A percentile compares a stretch with the other conserved stretches of the same genome.
Evolutionary conservation across 306 rosid species (phyloP).

Genomic region (Morella rubra): DNA sequence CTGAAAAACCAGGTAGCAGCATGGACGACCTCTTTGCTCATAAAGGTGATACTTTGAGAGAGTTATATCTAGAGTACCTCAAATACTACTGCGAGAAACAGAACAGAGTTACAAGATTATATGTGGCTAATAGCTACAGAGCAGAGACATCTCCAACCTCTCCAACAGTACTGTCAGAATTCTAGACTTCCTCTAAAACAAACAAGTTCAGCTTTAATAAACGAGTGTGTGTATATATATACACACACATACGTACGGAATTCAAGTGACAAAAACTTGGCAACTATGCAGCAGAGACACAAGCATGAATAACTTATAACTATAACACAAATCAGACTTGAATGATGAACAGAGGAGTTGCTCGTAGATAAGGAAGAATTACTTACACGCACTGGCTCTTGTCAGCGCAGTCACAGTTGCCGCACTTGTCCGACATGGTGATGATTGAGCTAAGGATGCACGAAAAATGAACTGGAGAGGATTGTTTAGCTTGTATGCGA

Average conservation of each 20-base stretch:
- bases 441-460: constrained; percentile 25
- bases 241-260: background rate
- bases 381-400: constrained; percentile 58
- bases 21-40: too few species aligned
- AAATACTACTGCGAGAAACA: too few species aligned
- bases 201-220: background rate
- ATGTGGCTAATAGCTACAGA: too few species aligned
- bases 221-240: background rate
- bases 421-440: constrained; percentile 57
- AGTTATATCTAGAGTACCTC: too few species aligned
- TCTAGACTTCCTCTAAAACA: background rate
- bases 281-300: too few species aligned
- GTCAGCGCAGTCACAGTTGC: constrained; percentile 71
- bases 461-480: constrained; percentile 24
- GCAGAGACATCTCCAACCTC: too few species aligned
- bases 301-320: too few species aligned
- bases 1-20: too few species aligned
- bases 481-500: constrained; percentile 22
- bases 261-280: background rate
- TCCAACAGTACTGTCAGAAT: too few species aligned
- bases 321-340: too few species aligned
- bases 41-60: too few species aligned
- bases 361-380: background rate
- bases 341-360: background rate
- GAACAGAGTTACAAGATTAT: too few species aligned